Base-by-base conservation (phyloP, 1,284 basidiomycete genomes). In the Boletellus deceptivus region DNA sequence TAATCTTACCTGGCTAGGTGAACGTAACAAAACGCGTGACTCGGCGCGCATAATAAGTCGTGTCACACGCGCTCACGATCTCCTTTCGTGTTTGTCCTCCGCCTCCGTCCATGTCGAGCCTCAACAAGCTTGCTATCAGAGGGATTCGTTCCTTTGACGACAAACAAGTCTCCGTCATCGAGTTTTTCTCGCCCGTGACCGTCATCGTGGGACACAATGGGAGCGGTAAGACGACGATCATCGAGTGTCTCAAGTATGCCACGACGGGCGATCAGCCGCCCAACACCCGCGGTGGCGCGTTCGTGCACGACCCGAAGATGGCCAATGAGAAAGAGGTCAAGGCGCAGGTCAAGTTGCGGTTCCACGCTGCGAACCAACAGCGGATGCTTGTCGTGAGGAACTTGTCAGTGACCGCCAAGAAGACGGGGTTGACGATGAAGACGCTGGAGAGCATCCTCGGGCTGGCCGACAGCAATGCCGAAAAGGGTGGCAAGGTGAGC, bases 151-250 rank as follows among this genome's bases (percentile, higher is more conserved):
- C 91, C 1, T 96, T 96, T 64, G 93, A 95, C 75, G 92, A 98
- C 79, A 97, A 98, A 64, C 84, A 89, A 59, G 84, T 97, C 55
- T 82, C 93, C 13, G 85, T 98, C 60, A 98, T 99, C 68, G 92
- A 99, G 69, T 99, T 99, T 75, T 98, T 94, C 74, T 87, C 88
- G 14, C 97, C 97, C 2, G 89, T 99, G 49, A 99, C 97, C 0
- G 95, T 99, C 67, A 99, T 99, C 58, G 95, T 99, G 8, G 97
- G 97, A 6, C 92, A 96, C 75, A 99, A 99, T 72, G 97, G 97
- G 14, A 95, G 91, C 60, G 97, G 97, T 46, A 99, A 99, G 76
- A 99, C 97, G 64, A 99, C 96, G 2, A 91, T 99, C 67, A 99
- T 99, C 70, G 97, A 99, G 76, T 99, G 96, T 71, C 82, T 99